Evolutionary conservation across 2,329 filamentous ascomycete genomes (phyloP).

Genomic region (Mycocentrospora acerina): DNA sequence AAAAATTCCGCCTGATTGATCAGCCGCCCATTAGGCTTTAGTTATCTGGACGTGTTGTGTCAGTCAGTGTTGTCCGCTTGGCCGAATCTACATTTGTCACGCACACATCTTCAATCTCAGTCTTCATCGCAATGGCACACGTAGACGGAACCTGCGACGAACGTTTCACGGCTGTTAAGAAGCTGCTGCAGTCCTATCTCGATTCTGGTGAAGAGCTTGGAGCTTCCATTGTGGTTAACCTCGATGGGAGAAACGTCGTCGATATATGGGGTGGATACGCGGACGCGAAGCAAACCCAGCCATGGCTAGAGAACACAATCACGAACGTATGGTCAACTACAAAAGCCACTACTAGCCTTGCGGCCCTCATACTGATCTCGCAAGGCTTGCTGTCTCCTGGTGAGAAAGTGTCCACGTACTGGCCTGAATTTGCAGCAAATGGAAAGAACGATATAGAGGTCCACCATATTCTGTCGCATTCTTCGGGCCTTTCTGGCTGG

Average conservation of each 20-base stretch:
- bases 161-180: constrained; percentile 11
- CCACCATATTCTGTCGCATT: constrained; percentile 16
- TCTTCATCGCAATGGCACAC: constrained; percentile 13
- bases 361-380: constrained; percentile 14
- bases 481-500: constrained; percentile 18
- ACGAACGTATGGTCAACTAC: constrained; percentile 19
- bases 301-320: constrained; percentile 19
- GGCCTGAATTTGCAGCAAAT: constrained; percentile 20
- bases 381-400: constrained; percentile 13
- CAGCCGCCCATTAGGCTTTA: too few species aligned
- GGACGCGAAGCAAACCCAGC: constrained; percentile 6
- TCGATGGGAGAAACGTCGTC: constrained; percentile 17
- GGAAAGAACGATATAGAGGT: constrained; percentile 16
- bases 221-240: constrained; percentile 17
- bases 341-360: constrained; percentile 17
- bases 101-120: too few species aligned
- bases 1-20: too few species aligned
- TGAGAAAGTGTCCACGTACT: constrained; percentile 20
- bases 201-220: constrained; percentile 15
- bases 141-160: constrained; percentile 16
- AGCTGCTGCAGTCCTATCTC: constrained; percentile 12
- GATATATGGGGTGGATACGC: constrained; percentile 22
- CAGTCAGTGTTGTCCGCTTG: too few species aligned
- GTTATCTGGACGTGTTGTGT: too few species aligned
- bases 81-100: too few species aligned